Conservation (phyloP, 495 filamentous ascomycete species). For the Oidiodendron maius region DNA sequence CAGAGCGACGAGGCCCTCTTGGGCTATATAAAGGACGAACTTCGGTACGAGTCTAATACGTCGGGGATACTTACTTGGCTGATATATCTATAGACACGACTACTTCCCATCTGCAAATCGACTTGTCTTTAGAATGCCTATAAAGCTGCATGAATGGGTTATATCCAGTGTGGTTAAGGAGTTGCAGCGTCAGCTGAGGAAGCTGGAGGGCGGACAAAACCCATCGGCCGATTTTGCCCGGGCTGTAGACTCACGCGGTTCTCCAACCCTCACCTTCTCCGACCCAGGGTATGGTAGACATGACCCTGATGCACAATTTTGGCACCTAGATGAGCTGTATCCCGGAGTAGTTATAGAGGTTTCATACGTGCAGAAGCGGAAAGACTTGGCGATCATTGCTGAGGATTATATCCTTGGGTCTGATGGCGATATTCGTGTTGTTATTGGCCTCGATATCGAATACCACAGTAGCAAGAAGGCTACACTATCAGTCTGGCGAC, state of each 20-base stretch:
- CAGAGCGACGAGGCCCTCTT: slow-evolving; percentile 4
- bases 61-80: background rate
- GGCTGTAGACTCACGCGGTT: slow-evolving; percentile 3
- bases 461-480: slow-evolving; percentile 11
- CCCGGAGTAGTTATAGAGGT: slow-evolving; percentile 14
- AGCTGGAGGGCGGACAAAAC: slow-evolving; percentile 3
- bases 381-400: slow-evolving; percentile 11
- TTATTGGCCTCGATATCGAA: slow-evolving; percentile 16
- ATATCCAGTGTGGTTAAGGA: slow-evolving; percentile 6
- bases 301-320: slow-evolving; percentile 9
- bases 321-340: slow-evolving; percentile 11
- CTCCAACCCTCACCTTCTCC: slow-evolving; percentile 2
- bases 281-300: slow-evolving; percentile 8
- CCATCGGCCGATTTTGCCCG: slow-evolving; percentile 8
- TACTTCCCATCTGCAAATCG: slow-evolving; percentile 5
- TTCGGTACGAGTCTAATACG: slow-evolving; percentile 10
- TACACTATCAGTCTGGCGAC: slow-evolving; percentile 9
- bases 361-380: slow-evolving; percentile 14
- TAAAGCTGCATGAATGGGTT: slow-evolving; percentile 5
- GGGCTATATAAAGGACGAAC: slow-evolving; percentile 5
- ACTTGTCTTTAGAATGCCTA: slow-evolving; percentile 9
- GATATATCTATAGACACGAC: slow-evolving; percentile 8
- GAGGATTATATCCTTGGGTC: slow-evolving; percentile 17
- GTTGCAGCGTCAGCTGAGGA: background rate
- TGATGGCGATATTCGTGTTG: slow-evolving; percentile 13